Percentiles rank a stretch among this genome's conserved stretches.
phyloP scores from a whole-genome alignment of 106 monocot species.

The Dactylorhiza incarnata region DNA sequence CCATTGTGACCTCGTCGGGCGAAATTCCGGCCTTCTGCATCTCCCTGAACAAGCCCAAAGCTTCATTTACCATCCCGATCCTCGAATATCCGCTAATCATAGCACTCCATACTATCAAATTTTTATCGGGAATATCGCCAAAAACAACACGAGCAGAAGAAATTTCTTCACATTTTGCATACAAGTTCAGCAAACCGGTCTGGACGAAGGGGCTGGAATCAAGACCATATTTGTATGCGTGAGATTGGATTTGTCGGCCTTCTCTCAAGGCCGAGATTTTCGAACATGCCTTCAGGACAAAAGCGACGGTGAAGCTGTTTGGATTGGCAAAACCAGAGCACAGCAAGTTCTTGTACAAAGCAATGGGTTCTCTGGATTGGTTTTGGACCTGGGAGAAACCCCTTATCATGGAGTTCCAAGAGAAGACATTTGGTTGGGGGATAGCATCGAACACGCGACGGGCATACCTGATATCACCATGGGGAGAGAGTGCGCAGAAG shows the following conservation, averaged over 20 bases:
- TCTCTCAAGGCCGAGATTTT: conserved; percentile 25
- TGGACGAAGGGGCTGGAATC: conserved; percentile 64
- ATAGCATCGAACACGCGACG: conserved; percentile 60
- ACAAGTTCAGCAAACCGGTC: conserved; percentile 57
- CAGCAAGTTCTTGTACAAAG: conserved; percentile 45
- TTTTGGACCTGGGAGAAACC: conserved; percentile 28
- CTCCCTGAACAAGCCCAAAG: conserved; percentile 61
- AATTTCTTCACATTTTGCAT: conserved; percentile 77
- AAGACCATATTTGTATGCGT: conserved; percentile 50
- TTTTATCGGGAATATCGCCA: conserved; percentile 58
- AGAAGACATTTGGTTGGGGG: conserved; percentile 59
- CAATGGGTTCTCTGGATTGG: conserved; percentile 44
- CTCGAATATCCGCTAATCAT: conserved; percentile 90
- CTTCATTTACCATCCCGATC: conserved; percentile 70
- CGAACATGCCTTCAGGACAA: conserved; percentile 68
- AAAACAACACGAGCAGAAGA: conserved; percentile 44
- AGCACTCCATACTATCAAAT: conserved; percentile 80
- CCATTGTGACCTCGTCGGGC: conserved; percentile 95
- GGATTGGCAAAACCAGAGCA: conserved; percentile 32
- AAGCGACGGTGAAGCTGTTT: conserved; percentile 73
- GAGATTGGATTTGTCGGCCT: conserved; percentile 64
- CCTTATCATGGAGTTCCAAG: conserved; percentile 68
- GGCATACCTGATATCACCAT: conserved; percentile 52
- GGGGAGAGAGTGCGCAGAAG: conserved; percentile 35
- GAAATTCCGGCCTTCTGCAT: conserved; percentile 57